Percentiles rank a stretch among this genome's conserved stretches.
These are phyloP conservation scores for Yamadazyma laniorum DNA, from an alignment of 805 yeast genomes.

Conservation along the genomic window DNA sequence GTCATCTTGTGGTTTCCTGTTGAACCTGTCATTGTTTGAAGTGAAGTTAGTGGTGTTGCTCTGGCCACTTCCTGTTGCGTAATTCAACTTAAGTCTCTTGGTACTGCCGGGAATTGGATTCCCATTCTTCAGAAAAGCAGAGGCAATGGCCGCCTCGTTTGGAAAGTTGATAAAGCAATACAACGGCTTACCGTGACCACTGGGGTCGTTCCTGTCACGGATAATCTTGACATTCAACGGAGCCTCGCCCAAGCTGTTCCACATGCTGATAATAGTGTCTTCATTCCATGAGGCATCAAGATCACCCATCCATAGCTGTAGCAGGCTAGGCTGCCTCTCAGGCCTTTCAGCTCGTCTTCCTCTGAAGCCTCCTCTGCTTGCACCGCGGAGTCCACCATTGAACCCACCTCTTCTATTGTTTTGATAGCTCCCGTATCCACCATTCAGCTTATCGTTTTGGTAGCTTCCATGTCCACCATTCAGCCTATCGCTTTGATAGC, in stretches of 20 bases:
- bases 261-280: slow-evolving; percentile 57
- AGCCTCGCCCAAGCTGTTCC: slow-evolving; percentile 70
- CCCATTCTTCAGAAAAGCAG: slow-evolving; percentile 69
- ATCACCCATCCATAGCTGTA: slow-evolving; percentile 86
- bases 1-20: slow-evolving; percentile 15
- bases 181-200: slow-evolving; percentile 21
- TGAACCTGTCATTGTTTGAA: neutral
- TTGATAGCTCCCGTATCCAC: neutral
- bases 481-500: neutral
- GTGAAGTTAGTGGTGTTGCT: neutral
- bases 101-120: slow-evolving; percentile 64
- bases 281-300: slow-evolving; percentile 86
- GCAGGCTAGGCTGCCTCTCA: slow-evolving; percentile 9
- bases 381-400: neutral
- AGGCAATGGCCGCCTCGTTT: slow-evolving; percentile 55
- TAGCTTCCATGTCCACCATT: slow-evolving; percentile 1
- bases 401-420: slow-evolving; percentile 4
- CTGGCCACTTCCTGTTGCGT: slow-evolving; percentile 59
- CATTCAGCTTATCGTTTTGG: neutral
- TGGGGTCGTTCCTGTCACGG: slow-evolving; percentile 58
- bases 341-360: neutral
- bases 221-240: slow-evolving; percentile 62
- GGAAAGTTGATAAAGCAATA: slow-evolving; percentile 83
- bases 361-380: slow-evolving; percentile 2
- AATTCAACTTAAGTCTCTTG: slow-evolving; percentile 65